phyloP scores from a whole-genome alignment of 2,329 filamentous ascomycete species.

The Helminthosporium solani region DNA sequence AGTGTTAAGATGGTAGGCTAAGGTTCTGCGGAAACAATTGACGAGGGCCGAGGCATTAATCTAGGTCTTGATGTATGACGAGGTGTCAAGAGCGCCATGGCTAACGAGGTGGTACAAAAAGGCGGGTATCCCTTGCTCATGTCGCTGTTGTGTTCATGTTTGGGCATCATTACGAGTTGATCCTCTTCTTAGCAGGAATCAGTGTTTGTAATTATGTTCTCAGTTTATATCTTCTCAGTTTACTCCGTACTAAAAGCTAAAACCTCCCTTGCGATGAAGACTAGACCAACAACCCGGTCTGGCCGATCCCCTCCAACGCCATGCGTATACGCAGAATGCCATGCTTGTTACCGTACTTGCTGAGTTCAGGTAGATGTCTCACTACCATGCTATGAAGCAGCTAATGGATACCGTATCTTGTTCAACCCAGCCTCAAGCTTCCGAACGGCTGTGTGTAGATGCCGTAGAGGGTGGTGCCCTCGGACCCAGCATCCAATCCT shows the following conservation, averaged over 20 bases:
- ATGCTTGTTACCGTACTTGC: background rate
- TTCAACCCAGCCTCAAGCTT: constrained; percentile 14
- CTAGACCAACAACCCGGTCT: too few species aligned
- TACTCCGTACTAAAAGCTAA: too few species aligned
- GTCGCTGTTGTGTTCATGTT: background rate
- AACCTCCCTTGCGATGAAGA: background rate
- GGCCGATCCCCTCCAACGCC: constrained; percentile 10
- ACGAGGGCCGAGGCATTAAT: background rate
- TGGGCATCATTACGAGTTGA: background rate
- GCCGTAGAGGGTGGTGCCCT: constrained; percentile 58
- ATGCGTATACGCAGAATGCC: constrained; percentile 6
- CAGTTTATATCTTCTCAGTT: background rate
- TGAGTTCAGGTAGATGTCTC: background rate
- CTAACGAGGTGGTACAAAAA: background rate
- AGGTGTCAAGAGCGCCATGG: background rate
- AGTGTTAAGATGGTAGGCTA: background rate
- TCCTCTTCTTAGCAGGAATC: too few species aligned
- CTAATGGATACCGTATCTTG: constrained; percentile 26
- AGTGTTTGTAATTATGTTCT: too few species aligned
- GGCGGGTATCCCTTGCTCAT: background rate
- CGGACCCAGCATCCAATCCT: constrained; percentile 97
- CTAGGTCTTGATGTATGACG: too few species aligned
- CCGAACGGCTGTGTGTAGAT: constrained; percentile 28
- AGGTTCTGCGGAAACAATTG: background rate
- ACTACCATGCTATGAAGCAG: constrained; percentile 4